Evolutionary conservation across 768 basidiomycete genomes (phyloP).

Genomic region (Cubamyces sp.): DNA sequence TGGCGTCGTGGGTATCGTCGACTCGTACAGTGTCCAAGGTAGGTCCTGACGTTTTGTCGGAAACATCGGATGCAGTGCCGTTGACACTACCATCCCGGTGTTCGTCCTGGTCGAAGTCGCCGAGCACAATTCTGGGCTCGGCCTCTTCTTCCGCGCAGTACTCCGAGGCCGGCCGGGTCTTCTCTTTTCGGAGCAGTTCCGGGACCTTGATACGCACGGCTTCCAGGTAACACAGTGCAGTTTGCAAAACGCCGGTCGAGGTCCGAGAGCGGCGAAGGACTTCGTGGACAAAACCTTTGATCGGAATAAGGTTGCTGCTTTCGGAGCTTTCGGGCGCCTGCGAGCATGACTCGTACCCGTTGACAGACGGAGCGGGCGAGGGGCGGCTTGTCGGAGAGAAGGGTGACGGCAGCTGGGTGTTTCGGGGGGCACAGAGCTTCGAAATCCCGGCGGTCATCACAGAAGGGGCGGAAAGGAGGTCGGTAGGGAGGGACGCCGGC

Average conservation of each 20-base stretch:
- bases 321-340: slow-evolving; percentile 25
- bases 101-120: background rate
- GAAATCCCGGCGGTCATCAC: slow-evolving; percentile 14
- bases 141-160: slow-evolving; percentile 35
- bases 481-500: slow-evolving; percentile 19
- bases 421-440: slow-evolving; percentile 32
- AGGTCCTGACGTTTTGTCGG: background rate
- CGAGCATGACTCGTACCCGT: slow-evolving; percentile 31
- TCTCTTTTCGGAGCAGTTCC: slow-evolving; percentile 52
- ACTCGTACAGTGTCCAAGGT: slow-evolving; percentile 21
- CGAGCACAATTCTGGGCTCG: slow-evolving; percentile 20
- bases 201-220: slow-evolving; percentile 76
- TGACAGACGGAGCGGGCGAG: slow-evolving; percentile 34
- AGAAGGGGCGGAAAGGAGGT: background rate
- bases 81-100: background rate
- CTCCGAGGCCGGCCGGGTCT: slow-evolving; percentile 44
- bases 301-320: slow-evolving; percentile 48
- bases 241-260: slow-evolving; percentile 81
- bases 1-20: slow-evolving; percentile 10
- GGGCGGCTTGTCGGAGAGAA: slow-evolving; percentile 51
- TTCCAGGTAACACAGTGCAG: slow-evolving; percentile 86
- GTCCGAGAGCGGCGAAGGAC: slow-evolving; percentile 86
- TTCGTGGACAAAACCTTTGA: slow-evolving; percentile 85
- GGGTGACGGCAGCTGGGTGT: slow-evolving; percentile 56
- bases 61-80: slow-evolving; percentile 1